phyloP scores from a whole-genome alignment of 495 filamentous ascomycete species.

The Neurospora cerealis region DNA sequence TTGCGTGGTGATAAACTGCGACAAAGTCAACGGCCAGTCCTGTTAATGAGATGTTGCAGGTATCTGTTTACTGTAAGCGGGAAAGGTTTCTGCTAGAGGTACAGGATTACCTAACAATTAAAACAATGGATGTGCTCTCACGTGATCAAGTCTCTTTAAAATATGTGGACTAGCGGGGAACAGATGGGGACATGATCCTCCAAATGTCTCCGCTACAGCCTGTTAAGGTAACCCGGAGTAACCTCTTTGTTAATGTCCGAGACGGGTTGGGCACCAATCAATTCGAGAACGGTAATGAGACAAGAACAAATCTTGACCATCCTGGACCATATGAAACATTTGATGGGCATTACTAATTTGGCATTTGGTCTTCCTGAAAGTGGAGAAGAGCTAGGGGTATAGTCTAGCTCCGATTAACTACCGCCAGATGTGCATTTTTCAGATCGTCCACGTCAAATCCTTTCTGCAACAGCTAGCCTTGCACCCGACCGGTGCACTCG shows the following conservation, averaged over 20 bases:
- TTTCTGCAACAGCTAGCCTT: conserved; percentile 6
- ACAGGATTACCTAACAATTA: background rate
- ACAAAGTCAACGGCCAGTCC: background rate
- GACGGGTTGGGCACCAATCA: background rate
- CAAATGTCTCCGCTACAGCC: background rate
- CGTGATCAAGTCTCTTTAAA: background rate
- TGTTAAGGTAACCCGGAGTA: background rate
- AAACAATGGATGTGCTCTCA: background rate
- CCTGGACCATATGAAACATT: background rate
- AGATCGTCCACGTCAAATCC: background rate
- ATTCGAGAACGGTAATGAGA: background rate
- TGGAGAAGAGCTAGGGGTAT: background rate
- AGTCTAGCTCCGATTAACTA: background rate
- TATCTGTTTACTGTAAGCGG: background rate
- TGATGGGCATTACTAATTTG: background rate
- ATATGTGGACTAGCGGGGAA: background rate
- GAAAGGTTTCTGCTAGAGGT: background rate
- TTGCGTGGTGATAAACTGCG: background rate
- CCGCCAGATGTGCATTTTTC: background rate
- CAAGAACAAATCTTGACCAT: background rate
- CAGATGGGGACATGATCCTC: background rate
- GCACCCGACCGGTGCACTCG: conserved; percentile 51
- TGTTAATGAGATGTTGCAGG: background rate
- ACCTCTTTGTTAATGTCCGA: background rate
- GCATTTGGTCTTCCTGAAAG: background rate